Evolutionary conservation across 2,329 filamentous ascomycete genomes (phyloP), one percentile per base, ranked within the genome.

Genomic region (Alternaria metachromatica): DNA sequence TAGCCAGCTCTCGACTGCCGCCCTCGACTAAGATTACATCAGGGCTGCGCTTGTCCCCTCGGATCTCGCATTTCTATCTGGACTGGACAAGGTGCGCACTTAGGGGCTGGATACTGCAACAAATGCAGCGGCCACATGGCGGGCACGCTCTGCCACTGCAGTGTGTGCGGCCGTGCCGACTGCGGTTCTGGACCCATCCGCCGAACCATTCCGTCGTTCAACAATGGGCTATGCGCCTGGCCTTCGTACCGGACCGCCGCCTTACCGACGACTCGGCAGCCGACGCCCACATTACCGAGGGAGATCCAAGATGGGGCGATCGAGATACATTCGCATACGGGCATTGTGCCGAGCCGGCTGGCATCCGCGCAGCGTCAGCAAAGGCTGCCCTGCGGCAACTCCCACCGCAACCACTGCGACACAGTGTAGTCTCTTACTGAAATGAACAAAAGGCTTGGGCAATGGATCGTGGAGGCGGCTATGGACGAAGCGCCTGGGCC

Each of bases 351-450:
- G 15, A 37, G 3, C 33, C 15, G 15, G 33, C 33, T 37, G 15
- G 8, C 15, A 2, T 37, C 4, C 1, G 7, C 8, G 15, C 8
- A 37, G 15, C 33, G 13, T 37, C 7, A 37, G 33, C 15, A 37
- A 37, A 37, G 33, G 33, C 33, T 37, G 15, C 4, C 7, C 15
- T 37, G 33, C 15, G 7, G 33, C 15, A 37, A 37, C 33, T 9
- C 2, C 4, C 7, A 37, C 33, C 15, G 4, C 33, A 37, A 37
- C 13, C 0, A 4, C 0, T 3, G 4, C 15, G 15, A 3, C 15
- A 4, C 7, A 37, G 33, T 1, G 33, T 37, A n/a, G 21, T 21
- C 21, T 21, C 21, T 21, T 21, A 37, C 15, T 4, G 15, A 13
- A 37, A 37, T n/a, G 15, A 5, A 37, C 15, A 3, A 7, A 37